Conservation (phyloP, 257 asterid genomes). For the Perilla frutescens region DNA sequence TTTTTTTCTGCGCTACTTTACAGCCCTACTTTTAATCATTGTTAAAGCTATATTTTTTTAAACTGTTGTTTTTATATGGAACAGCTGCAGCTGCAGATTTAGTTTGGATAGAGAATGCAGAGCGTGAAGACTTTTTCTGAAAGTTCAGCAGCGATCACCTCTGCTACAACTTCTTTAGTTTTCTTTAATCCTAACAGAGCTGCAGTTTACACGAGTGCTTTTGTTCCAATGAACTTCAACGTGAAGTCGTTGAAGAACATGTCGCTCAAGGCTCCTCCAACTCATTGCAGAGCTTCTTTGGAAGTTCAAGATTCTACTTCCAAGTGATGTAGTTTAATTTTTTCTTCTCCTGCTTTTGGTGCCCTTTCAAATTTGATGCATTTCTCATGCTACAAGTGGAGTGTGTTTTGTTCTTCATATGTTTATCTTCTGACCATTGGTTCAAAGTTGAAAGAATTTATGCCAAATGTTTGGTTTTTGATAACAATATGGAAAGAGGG, state of each 20-base stretch:
- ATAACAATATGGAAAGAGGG: too few species aligned
- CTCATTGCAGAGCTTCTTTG: slow-evolving; percentile 48
- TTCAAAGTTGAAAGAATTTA: not conserved
- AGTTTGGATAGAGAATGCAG: slow-evolving; percentile 42
- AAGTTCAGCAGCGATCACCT: slow-evolving; percentile 30
- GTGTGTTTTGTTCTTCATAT: not conserved
- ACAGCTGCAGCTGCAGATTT: too few species aligned
- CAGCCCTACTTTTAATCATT: too few species aligned
- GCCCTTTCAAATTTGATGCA: not conserved
- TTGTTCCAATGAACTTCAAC: slow-evolving; percentile 35
- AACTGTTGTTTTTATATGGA: too few species aligned
- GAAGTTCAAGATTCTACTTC: slow-evolving; percentile 41
- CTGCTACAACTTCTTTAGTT: slow-evolving; percentile 37
- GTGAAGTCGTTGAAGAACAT: slow-evolving; percentile 22
- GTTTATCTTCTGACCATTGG: not conserved
- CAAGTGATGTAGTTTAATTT: slow-evolving; percentile 34
- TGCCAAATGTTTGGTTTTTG: too few species aligned
- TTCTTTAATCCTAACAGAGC: slow-evolving; percentile 28
- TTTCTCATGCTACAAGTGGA: not conserved
- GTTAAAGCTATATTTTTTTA: too few species aligned
- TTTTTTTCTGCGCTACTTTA: slow-evolving; percentile 20
- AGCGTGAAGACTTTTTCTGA: slow-evolving; percentile 40
- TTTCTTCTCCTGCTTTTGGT: not conserved
- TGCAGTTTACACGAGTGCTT: slow-evolving; percentile 12
- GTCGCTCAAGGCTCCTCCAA: slow-evolving; percentile 30